phyloP scores from a whole-genome alignment of 148 eudicot genomes.

The Hydrangea macrophylla region DNA sequence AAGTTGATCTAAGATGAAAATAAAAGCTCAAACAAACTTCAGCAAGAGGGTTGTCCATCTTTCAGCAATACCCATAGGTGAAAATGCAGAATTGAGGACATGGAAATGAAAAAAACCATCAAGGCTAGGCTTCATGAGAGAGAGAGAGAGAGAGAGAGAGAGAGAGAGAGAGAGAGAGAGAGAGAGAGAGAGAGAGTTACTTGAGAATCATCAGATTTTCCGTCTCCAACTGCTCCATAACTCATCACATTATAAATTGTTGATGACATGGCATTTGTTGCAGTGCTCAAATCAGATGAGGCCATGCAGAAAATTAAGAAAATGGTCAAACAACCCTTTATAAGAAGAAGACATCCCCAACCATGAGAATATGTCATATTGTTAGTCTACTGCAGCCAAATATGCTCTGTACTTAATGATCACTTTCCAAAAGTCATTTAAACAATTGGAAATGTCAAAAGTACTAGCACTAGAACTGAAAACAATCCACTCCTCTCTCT shows the following conservation, averaged over 20 bases:
- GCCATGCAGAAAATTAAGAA: conserved; percentile 12
- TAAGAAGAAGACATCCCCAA: not conserved
- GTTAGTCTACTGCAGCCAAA: not conserved
- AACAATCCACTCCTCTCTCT: no score
- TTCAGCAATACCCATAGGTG: no score
- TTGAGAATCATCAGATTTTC: conserved; percentile 26
- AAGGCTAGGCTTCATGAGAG: no score
- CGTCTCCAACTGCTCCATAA: conserved; percentile 35
- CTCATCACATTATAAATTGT: conserved; percentile 13
- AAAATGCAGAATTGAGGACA: no score
- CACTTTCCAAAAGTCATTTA: not conserved
- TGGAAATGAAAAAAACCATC: no score
- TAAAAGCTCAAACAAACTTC: not conserved
- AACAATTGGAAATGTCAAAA: not conserved
- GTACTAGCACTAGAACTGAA: not conserved
- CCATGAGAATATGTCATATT: not conserved
- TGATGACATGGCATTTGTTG: not conserved
- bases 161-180: no score
- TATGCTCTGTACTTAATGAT: not conserved
- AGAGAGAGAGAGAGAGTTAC: conserved; percentile 5
- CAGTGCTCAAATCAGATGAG: not conserved
- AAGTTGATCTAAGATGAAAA: no score
- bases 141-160: no score
- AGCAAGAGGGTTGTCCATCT: no score
- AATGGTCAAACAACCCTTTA: conserved; percentile 9